phyloP scores from a whole-genome alignment of 1,139 yeast species.

The Blastobotrys indianensis region DNA sequence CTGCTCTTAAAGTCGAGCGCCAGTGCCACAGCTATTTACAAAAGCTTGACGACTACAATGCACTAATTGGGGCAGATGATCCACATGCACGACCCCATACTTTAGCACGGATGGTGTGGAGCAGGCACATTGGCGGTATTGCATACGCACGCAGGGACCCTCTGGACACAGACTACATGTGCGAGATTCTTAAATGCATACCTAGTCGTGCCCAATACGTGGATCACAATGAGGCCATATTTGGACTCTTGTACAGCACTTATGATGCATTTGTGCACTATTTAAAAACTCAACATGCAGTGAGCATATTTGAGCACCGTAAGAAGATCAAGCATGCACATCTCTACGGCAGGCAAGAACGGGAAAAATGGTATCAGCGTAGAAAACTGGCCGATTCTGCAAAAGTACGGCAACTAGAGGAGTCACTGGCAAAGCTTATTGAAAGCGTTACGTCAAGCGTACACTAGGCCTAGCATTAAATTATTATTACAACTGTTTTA shows the following conservation, averaged over 20 bases:
- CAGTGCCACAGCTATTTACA: conserved; percentile 5
- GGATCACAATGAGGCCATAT: conserved; percentile 1
- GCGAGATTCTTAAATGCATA: conserved; percentile 1
- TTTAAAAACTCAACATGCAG: neutral
- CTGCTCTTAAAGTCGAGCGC: neutral
- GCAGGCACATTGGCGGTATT: neutral
- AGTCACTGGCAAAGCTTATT: neutral
- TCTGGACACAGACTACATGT: conserved; percentile 1
- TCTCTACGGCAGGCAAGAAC: conserved; percentile 2
- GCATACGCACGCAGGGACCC: conserved; percentile 3
- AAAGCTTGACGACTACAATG: neutral
- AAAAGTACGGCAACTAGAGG: neutral
- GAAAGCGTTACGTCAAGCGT: too few species aligned
- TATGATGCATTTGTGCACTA: conserved; percentile 6
- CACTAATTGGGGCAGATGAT: neutral
- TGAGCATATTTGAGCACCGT: neutral
- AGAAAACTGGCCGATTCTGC: neutral
- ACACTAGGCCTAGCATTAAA: too few species aligned
- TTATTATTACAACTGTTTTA: too few species aligned
- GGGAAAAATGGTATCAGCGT: conserved; percentile 2
- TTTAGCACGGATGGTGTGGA: conserved; percentile 8
- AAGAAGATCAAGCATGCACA: conserved; percentile 3
- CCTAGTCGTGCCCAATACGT: neutral
- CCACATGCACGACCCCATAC: conserved; percentile 2
- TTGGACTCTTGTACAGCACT: neutral